Conservation (phyloP, 2,329 filamentous ascomycete species). For the Biscogniauxia mediterranea region DNA sequence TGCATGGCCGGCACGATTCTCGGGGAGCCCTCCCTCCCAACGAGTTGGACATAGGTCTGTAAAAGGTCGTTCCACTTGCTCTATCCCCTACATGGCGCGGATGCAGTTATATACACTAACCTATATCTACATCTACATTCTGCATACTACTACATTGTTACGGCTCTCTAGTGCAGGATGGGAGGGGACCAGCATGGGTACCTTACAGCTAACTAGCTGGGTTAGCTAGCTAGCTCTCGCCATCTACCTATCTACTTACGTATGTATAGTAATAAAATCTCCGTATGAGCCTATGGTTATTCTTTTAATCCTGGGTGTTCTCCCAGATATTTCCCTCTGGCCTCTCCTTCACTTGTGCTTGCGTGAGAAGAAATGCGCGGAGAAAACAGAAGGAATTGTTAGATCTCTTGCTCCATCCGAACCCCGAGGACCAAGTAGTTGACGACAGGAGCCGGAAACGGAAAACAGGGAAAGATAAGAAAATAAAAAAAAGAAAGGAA, state of each 20-base stretch:
- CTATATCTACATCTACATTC: too few species aligned
- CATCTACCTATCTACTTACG: too few species aligned
- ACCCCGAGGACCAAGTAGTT: not conserved
- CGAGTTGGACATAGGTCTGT: not conserved
- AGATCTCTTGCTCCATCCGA: not conserved
- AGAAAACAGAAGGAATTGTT: not conserved
- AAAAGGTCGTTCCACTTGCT: too few species aligned
- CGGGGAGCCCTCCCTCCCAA: not conserved
- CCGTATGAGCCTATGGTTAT: not conserved
- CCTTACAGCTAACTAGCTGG: not conserved
- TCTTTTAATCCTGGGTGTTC: not conserved
- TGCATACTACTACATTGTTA: too few species aligned
- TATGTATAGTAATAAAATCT: not conserved
- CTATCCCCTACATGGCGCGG: too few species aligned
- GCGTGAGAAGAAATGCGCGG: too few species aligned
- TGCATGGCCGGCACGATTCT: not conserved
- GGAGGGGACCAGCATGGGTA: not conserved
- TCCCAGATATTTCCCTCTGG: not conserved
- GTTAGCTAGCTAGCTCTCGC: too few species aligned
- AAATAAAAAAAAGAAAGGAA: too few species aligned
- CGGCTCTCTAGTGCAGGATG: too few species aligned
- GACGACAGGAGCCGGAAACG: not conserved
- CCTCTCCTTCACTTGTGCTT: not conserved
- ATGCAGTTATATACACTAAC: too few species aligned
- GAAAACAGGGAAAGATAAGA: too few species aligned